A percentile compares a stretch with the other conserved stretches of the same genome.
Evolutionary conservation across 2,329 filamentous ascomycete genomes (phyloP).

Genomic region (Fusarium pseudoanthophilum): DNA sequence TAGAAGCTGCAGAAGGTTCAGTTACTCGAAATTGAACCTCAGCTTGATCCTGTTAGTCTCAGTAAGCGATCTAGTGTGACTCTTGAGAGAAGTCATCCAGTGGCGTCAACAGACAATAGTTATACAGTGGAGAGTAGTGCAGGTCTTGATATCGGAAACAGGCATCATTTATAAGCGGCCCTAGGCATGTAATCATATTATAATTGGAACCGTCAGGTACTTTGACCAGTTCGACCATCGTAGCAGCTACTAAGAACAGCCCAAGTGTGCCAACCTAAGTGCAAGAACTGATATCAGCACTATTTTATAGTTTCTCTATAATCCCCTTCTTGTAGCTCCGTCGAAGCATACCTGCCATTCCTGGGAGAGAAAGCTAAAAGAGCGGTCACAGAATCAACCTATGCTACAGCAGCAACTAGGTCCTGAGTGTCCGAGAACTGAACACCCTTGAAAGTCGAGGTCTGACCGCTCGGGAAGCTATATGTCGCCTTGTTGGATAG

Average conservation of each 20-base stretch:
- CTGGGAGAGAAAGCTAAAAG: not conserved
- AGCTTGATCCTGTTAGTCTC: fast-evolving
- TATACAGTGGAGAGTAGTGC: fast-evolving
- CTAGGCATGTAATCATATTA: not conserved
- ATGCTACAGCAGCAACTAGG: not conserved
- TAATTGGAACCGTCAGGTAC: fast-evolving
- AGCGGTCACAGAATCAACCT: fast-evolving
- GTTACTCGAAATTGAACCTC: not conserved
- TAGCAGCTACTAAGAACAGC: fast-evolving
- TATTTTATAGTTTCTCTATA: not conserved
- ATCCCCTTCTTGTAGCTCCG: fast-evolving
- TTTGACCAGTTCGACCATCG: fast-evolving
- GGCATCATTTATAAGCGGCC: not conserved
- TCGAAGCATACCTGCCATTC: fast-evolving
- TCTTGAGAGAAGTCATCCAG: fast-evolving
- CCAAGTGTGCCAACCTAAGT: not conserved
- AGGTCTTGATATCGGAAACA: not conserved
- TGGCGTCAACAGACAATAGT: too few species aligned
- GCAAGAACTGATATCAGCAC: not conserved
- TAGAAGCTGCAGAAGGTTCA: not conserved
- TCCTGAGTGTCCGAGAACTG: not conserved
- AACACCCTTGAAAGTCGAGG: not conserved
- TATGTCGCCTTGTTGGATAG: not conserved
- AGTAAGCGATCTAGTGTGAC: not conserved
- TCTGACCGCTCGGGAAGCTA: not conserved